Conservation (phyloP, 352 stramenopile genomes). For the Phytophthora pseudosyringae region DNA sequence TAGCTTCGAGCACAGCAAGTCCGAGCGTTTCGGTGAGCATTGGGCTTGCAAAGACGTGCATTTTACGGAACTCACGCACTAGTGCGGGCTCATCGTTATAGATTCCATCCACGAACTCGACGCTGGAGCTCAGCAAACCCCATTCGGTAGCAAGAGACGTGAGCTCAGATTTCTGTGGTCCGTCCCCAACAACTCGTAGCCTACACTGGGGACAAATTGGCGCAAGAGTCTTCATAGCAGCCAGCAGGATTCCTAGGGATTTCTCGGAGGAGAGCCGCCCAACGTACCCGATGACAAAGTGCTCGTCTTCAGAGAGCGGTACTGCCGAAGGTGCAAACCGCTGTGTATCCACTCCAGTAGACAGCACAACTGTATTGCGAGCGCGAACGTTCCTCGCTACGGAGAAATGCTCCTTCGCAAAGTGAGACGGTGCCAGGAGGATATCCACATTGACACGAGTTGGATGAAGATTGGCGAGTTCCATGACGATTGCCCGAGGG, state of each 20-base stretch:
- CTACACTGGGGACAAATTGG: slow-evolving; percentile 28
- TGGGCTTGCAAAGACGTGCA: slow-evolving; percentile 53
- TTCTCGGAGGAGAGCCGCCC: slow-evolving; percentile 59
- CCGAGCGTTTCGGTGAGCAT: slow-evolving; percentile 61
- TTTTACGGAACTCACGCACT: slow-evolving; percentile 33
- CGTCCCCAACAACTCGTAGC: slow-evolving; percentile 50
- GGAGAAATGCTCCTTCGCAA: slow-evolving; percentile 52
- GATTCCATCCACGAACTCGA: slow-evolving; percentile 56
- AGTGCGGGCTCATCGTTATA: slow-evolving; percentile 51
- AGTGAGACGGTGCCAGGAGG: slow-evolving; percentile 63
- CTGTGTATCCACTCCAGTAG: slow-evolving; percentile 46
- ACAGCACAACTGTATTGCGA: slow-evolving; percentile 40
- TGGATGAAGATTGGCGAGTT: slow-evolving; percentile 59
- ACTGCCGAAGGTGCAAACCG: slow-evolving; percentile 39
- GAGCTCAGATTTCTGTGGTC: slow-evolving; percentile 37
- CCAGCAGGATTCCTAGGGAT: slow-evolving; percentile 49
- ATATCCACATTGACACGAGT: slow-evolving; percentile 46
- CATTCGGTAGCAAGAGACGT: slow-evolving; percentile 38
- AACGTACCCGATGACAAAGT: slow-evolving; percentile 58
- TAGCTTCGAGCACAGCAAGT: slow-evolving; percentile 61
- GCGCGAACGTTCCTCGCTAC: slow-evolving; percentile 33
- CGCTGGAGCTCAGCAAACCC: slow-evolving; percentile 28
- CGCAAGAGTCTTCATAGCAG: slow-evolving; percentile 34
- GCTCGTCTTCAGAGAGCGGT: background rate
- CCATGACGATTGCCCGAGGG: slow-evolving; percentile 49